Conservation (phyloP, 176 grass and related monocot species). For the Phragmites australis region DNA sequence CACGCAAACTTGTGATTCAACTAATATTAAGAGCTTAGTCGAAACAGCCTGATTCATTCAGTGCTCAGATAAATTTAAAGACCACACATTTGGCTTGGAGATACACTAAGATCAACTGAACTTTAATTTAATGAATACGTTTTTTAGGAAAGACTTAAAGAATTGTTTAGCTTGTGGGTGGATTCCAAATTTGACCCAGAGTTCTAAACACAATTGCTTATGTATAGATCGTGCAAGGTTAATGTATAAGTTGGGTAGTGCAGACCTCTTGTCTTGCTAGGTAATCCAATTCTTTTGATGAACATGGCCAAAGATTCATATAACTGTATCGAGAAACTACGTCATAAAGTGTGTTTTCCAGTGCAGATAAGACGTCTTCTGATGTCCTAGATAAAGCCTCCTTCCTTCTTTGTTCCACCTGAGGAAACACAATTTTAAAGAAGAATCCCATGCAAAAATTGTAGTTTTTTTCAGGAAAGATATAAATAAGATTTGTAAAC, state of each 20-base stretch:
- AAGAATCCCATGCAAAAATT: not conserved
- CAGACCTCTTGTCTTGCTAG: slow-evolving; percentile 82
- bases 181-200: not conserved
- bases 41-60: slow-evolving; percentile 9
- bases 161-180: not conserved
- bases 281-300: slow-evolving; percentile 97
- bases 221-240: slow-evolving; percentile 17
- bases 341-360: slow-evolving; percentile 79
- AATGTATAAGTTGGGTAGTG: slow-evolving; percentile 8
- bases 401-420: slow-evolving; percentile 97
- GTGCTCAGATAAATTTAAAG: slow-evolving; percentile 5
- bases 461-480: slow-evolving; percentile 6
- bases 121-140: too few species aligned
- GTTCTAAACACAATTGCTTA: not conserved
- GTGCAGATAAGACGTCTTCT: slow-evolving; percentile 57
- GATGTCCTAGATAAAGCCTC: slow-evolving; percentile 75
- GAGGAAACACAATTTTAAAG: slow-evolving; percentile 30
- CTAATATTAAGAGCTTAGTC: slow-evolving; percentile 23
- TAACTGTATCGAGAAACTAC: slow-evolving; percentile 80
- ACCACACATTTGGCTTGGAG: not conserved
- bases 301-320: slow-evolving; percentile 95
- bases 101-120: not conserved
- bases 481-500: not conserved
- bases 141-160: not conserved
- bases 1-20: not conserved